Conservation (phyloP, 2,329 filamentous ascomycete species). For the Xylariales sp. region DNA sequence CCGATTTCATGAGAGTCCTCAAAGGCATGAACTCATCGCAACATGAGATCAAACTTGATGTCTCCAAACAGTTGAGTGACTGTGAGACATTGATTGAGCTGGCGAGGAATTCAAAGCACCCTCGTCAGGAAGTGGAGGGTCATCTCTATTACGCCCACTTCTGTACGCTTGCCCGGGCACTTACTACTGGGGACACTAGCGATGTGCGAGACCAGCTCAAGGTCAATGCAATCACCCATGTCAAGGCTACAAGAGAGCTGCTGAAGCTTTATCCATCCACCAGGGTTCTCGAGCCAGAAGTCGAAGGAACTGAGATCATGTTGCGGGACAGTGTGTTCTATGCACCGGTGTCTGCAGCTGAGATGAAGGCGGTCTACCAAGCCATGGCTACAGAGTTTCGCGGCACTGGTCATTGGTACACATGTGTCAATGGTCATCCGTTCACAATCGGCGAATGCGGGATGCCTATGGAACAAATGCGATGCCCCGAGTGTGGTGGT, state of each 20-base stretch:
- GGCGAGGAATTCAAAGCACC: constrained; percentile 25
- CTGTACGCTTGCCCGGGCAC: constrained; percentile 32
- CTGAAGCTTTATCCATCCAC: constrained; percentile 22
- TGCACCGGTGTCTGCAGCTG: constrained; percentile 40
- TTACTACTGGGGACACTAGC: constrained; percentile 1
- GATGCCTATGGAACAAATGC: constrained; percentile 56
- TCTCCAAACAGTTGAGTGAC: constrained; percentile 20
- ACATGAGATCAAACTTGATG: background rate
- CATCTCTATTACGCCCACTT: constrained; percentile 44
- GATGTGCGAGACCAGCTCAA: background rate
- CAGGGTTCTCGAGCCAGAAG: constrained; percentile 34
- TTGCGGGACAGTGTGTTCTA: constrained; percentile 44
- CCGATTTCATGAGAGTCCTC: constrained; percentile 6
- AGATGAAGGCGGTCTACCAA: constrained; percentile 44
- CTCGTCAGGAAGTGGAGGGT: constrained; percentile 41
- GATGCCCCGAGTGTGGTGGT: constrained; percentile 59
- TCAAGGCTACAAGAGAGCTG: constrained; percentile 16
- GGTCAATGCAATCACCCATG: constrained; percentile 12
- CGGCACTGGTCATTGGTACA: constrained; percentile 59
- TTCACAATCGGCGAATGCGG: constrained; percentile 65
- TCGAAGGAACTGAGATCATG: constrained; percentile 41
- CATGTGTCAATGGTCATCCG: constrained; percentile 51
- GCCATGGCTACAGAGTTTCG: constrained; percentile 48
- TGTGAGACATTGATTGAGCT: constrained; percentile 34
- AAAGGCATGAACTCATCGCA: background rate